A percentile compares a stretch with the other conserved stretches of the same genome.
Evolutionary conservation across 768 basidiomycete genomes (phyloP).

Genomic region (Tulasnella sp.): DNA sequence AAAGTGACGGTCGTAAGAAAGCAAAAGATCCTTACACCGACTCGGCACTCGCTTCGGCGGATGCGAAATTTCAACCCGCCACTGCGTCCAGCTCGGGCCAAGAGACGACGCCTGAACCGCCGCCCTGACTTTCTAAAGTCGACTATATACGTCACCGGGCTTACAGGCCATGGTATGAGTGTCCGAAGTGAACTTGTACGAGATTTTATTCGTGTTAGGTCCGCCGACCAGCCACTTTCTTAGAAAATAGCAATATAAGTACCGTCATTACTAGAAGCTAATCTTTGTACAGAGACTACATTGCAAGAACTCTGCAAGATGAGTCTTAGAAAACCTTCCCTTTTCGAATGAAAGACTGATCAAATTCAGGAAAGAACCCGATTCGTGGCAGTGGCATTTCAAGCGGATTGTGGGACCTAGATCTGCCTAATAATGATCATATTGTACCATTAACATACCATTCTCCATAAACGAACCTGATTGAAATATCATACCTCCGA

Average conservation of each 20-base stretch:
- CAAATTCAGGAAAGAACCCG: not conserved
- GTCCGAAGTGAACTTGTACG: not conserved
- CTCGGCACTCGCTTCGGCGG: no score
- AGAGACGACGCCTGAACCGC: not conserved
- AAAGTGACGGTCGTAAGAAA: not conserved
- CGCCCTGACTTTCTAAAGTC: not conserved
- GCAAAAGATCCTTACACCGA: not conserved
- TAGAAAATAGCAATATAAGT: slow-evolving; percentile 10
- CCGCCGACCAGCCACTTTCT: not conserved
- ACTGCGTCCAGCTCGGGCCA: not conserved
- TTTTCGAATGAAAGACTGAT: not conserved
- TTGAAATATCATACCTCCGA: no score
- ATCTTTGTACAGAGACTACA: not conserved
- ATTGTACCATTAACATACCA: not conserved
- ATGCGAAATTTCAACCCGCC: not conserved
- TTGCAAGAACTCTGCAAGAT: not conserved
- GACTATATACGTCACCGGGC: not conserved
- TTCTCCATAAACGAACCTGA: no score
- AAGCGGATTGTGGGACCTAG: not conserved
- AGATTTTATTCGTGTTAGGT: not conserved
- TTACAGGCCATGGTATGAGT: slow-evolving; percentile 15
- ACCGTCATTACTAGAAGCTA: not conserved
- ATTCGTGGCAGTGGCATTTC: slow-evolving; percentile 9
- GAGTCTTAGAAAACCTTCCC: not conserved
- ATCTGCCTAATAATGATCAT: not conserved